These are phyloP conservation scores for Chlamydomonas eustigma DNA, from an alignment of 139 green algal genomes.

Conservation along the genomic window DNA sequence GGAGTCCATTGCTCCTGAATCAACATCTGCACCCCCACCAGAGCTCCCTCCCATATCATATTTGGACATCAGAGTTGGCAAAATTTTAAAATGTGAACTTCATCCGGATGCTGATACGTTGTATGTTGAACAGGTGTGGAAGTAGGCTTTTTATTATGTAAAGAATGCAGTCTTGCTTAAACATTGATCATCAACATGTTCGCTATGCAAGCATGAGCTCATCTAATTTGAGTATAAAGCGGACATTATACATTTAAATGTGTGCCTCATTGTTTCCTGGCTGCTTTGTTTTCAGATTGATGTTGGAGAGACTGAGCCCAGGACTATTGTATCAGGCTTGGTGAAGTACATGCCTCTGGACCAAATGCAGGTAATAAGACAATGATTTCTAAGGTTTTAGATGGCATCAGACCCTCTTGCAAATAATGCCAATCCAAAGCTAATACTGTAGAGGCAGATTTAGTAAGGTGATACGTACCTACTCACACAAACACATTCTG, in stretches of 20 bases:
- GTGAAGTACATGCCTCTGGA: slow-evolving; percentile 74
- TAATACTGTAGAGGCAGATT: no score
- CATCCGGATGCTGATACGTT: slow-evolving; percentile 71
- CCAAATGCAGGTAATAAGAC: slow-evolving; percentile 58
- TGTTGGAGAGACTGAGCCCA: slow-evolving; percentile 69
- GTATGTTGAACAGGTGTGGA: slow-evolving; percentile 8
- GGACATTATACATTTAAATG: background rate
- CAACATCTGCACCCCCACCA: background rate
- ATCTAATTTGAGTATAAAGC: background rate
- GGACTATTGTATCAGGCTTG: slow-evolving; percentile 81
- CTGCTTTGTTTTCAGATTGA: slow-evolving; percentile 54
- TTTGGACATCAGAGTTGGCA: slow-evolving; percentile 61
- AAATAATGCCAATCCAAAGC: no score
- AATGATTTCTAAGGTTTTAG: no score
- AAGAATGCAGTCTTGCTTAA: background rate
- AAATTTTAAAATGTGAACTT: slow-evolving; percentile 54
- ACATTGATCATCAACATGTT: background rate
- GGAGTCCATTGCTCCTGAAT: background rate
- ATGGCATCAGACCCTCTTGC: no score
- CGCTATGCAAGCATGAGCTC: background rate
- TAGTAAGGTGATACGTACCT: no score
- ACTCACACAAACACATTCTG: no score
- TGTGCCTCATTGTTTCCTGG: background rate
- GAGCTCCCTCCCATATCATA: background rate
- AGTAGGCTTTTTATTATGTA: background rate